phyloP scores from a whole-genome alignment of 768 basidiomycete species.

The Lentinula boryana region DNA sequence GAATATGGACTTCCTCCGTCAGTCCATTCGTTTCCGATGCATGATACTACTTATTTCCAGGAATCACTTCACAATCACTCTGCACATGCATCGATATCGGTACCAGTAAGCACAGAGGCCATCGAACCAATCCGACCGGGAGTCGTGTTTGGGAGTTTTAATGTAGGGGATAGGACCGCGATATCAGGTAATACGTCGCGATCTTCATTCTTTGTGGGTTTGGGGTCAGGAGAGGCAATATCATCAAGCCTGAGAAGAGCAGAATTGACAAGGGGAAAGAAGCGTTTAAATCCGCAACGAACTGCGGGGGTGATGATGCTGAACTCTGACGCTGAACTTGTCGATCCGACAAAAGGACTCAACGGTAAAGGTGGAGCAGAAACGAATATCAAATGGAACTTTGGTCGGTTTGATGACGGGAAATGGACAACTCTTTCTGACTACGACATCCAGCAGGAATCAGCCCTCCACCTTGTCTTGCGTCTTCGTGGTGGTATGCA shows the following conservation, averaged over 20 bases:
- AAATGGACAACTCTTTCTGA: too few species aligned
- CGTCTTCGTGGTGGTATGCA: too few species aligned
- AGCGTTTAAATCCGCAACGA: not conserved
- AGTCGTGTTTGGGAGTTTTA: slow-evolving; percentile 1
- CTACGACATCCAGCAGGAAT: too few species aligned
- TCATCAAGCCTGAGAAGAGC: not conserved
- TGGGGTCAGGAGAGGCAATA: not conserved
- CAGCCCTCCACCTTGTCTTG: too few species aligned
- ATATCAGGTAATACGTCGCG: not conserved
- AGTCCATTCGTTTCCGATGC: not conserved
- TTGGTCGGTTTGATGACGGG: slow-evolving; percentile 30
- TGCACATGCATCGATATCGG: too few species aligned
- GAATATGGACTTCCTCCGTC: not conserved
- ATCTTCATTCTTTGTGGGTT: not conserved
- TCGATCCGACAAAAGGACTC: slow-evolving; percentile 24
- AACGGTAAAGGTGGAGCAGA: not conserved
- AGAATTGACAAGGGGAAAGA: not conserved
- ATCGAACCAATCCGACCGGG: not conserved
- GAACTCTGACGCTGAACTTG: slow-evolving; percentile 8
- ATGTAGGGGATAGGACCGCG: not conserved
- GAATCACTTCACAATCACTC: not conserved
- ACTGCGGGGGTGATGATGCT: not conserved
- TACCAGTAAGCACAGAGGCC: not conserved
- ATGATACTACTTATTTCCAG: not conserved
- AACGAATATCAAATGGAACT: slow-evolving; percentile 36